phyloP scores from a whole-genome alignment of 306 rosid genomes.

The Malus sylvestris region DNA sequence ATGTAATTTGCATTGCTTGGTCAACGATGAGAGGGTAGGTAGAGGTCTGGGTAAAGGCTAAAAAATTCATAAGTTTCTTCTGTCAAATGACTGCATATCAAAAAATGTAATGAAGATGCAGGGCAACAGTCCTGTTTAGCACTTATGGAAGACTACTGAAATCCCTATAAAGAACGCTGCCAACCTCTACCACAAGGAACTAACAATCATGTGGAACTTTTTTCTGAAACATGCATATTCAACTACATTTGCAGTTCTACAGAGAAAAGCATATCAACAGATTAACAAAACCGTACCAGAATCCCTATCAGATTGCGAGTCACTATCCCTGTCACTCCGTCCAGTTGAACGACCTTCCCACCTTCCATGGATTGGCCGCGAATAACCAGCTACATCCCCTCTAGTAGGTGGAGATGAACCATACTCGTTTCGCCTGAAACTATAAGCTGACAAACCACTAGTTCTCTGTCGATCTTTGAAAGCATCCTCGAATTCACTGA shows the following conservation, averaged over 20 bases:
- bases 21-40: neutral
- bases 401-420: slow-evolving; percentile 84
- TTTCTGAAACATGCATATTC: neutral
- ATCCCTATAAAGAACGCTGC: neutral
- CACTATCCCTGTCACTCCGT: slow-evolving; percentile 68
- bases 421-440: slow-evolving; percentile 58
- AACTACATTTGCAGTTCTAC: neutral
- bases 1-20: neutral
- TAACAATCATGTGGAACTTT: neutral
- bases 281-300: slow-evolving; percentile 53
- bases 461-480: slow-evolving; percentile 63
- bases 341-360: slow-evolving; percentile 84
- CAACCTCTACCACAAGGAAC: slow-evolving; percentile 1
- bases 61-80: neutral
- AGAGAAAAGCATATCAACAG: neutral
- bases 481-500: slow-evolving; percentile 79
- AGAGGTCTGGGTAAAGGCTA: neutral
- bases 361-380: slow-evolving; percentile 68
- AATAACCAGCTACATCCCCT: slow-evolving; percentile 53
- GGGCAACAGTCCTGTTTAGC: neutral
- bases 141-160: neutral
- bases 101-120: neutral
- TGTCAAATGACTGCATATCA: neutral
- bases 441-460: slow-evolving; percentile 50
- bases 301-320: slow-evolving; percentile 75